These are phyloP conservation scores for Macrophomina tecta DNA, from an alignment of 2,329 filamentous ascomycete species.

Conservation along the genomic window DNA sequence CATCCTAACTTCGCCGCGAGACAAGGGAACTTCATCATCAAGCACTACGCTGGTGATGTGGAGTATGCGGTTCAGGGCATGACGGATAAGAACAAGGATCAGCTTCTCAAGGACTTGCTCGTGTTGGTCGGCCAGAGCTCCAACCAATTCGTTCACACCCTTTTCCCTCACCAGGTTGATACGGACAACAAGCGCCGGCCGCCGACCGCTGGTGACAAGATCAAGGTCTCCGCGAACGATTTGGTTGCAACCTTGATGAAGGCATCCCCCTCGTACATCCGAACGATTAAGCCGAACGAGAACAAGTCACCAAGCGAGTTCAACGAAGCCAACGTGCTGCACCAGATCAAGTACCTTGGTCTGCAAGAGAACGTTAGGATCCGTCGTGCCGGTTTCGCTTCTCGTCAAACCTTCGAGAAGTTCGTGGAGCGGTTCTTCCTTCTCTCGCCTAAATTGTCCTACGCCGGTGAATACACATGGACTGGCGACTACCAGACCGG, in stretches of 20 bases:
- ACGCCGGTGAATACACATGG: slow-evolving; percentile 98
- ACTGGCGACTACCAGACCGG: slow-evolving; percentile 85
- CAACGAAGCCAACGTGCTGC: slow-evolving; percentile 87
- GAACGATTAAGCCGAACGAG: slow-evolving; percentile 99
- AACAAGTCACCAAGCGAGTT: slow-evolving; percentile 97
- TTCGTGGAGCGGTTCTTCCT: slow-evolving; percentile 98
- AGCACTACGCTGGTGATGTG: slow-evolving; percentile 98
- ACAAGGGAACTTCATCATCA: slow-evolving; percentile 96
- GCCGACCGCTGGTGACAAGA: slow-evolving; percentile 94
- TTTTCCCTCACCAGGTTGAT: slow-evolving; percentile 94
- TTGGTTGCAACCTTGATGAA: slow-evolving; percentile 96
- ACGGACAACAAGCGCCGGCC: slow-evolving; percentile 94
- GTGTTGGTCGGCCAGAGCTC: slow-evolving; percentile 83
- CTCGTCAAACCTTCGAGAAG: slow-evolving; percentile 96
- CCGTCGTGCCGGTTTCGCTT: slow-evolving; percentile 93
- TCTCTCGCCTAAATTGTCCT: slow-evolving; percentile 90
- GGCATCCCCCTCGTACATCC: slow-evolving; percentile 95
- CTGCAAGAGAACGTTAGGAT: slow-evolving; percentile 99
- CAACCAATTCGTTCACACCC: slow-evolving; percentile 82
- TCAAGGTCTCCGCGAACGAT: slow-evolving; percentile 92
- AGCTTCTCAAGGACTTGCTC: slow-evolving; percentile 90
- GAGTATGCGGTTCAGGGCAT: slow-evolving; percentile 94
- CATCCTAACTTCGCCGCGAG: slow-evolving; percentile 90
- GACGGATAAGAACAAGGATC: slow-evolving; percentile 99
- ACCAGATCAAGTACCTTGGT: slow-evolving; percentile 99